phyloP scores from a whole-genome alignment of 768 basidiomycete species.

The Amanita inopinata region DNA sequence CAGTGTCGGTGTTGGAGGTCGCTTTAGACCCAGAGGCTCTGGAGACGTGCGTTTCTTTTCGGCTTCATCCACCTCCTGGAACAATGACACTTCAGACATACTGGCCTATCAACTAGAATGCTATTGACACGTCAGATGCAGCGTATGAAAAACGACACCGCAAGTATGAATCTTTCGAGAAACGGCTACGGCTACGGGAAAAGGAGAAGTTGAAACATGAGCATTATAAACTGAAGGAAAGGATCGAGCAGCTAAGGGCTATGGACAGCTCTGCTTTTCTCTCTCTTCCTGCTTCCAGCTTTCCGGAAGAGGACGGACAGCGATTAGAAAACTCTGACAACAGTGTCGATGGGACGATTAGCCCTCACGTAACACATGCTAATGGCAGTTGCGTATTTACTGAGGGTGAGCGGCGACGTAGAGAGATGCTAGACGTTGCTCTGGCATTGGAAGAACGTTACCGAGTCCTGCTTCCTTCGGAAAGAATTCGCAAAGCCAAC shows the following conservation, averaged over 20 bases:
- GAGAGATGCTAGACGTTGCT: constrained; percentile 68
- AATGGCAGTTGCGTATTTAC: constrained; percentile 29
- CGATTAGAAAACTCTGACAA: constrained; percentile 19
- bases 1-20: constrained; percentile 53
- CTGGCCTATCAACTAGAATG: constrained; percentile 25
- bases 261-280: constrained; percentile 72
- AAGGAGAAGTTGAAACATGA: constrained; percentile 90
- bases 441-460: constrained; percentile 61
- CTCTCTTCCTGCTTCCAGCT: constrained; percentile 45
- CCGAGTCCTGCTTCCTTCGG: constrained; percentile 61
- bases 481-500: constrained; percentile 25
- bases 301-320: constrained; percentile 29
- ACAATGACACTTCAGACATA: constrained; percentile 11
- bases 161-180: constrained; percentile 82
- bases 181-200: constrained; percentile 75
- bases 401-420: constrained; percentile 68
- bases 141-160: constrained; percentile 76
- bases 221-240: constrained; percentile 84
- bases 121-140: constrained; percentile 67
- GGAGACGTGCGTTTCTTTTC: constrained; percentile 52
- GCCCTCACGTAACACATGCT: constrained; percentile 23
- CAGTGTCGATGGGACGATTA: constrained; percentile 15
- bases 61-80: not conserved
- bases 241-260: constrained; percentile 71
- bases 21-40: constrained; percentile 58